Evolutionary conservation across 2,329 filamentous ascomycete genomes (phyloP), one percentile per base, ranked within the genome.

Genomic region (Fragosphaeria purpurea): DNA sequence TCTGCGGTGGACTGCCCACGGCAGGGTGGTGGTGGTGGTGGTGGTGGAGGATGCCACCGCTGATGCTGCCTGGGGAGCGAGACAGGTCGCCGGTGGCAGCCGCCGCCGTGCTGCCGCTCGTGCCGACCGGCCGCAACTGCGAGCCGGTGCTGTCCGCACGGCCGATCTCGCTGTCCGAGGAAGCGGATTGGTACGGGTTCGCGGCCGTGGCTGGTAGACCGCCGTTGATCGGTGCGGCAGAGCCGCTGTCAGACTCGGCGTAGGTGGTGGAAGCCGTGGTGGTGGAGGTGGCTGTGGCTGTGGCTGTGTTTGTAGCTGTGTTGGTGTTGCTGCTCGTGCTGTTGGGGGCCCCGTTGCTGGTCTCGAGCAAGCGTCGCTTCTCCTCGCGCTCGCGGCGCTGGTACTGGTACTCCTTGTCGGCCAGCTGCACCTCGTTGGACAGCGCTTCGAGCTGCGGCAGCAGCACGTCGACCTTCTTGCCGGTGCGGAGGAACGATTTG

Each of bases 401-500:
- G 53, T 97, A 88, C 62, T 96, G 89, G 62, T 93, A 98, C 62
- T 97, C 91, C 66, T 97, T 96, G 65, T 97, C 90, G 31, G 89
- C 89, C 60, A 93, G 85, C 55, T 82, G 82, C n/a, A 98, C 93
- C 65, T 97, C 91, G 48, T 79, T 79, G 40, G 86, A 86, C 35
- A 98, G 70, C 2, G 91, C 91, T 58, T 97, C 88, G 2, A 98
- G 74, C 61, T 96, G 88, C 0, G 93, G 93, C 13, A 95, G 73
- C 67, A 95, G 80, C 30, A 76, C 80, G 57, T 95, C 90, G 46
- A 98, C 84, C 65, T 85, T 95, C 66, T 90, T 90, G 10, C 91
- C 85, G 0, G 90, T 85, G 1, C 78, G 72, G 48, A 97, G 72
- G 61, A 95, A 97, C 53, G 79, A 83, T 60, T 80, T 84, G 12